These are phyloP conservation scores for Corylus americana DNA, from an alignment of 306 rosid species.

Conservation along the genomic window DNA sequence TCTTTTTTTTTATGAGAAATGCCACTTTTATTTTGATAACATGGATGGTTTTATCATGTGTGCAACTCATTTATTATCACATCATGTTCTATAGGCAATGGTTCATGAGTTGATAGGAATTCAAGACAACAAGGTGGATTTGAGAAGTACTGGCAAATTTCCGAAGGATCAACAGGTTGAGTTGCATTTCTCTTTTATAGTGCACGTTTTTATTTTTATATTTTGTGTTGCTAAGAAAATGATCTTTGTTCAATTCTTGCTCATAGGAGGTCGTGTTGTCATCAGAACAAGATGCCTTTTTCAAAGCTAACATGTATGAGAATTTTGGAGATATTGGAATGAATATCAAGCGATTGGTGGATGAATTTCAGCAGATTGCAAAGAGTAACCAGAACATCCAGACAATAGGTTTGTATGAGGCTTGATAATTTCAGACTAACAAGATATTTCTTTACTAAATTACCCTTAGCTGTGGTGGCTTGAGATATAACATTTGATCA, in stretches of 20 bases:
- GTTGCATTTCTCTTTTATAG: conserved; percentile 19
- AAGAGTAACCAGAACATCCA: conserved; percentile 91
- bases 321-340: conserved; percentile 97
- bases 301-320: conserved; percentile 87
- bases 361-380: conserved; percentile 88
- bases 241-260: conserved; percentile 26
- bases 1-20: conserved; percentile 20
- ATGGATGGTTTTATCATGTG: conserved; percentile 9
- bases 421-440: conserved; percentile 9
- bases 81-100: conserved; percentile 70
- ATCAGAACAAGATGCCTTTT: conserved; percentile 88
- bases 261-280: conserved; percentile 91
- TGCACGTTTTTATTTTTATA: conserved; percentile 16
- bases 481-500: conserved; percentile 11
- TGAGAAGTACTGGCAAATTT: conserved; percentile 66
- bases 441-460: not conserved
- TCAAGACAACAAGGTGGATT: conserved; percentile 91
- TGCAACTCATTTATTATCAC: conserved; percentile 24
- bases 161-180: conserved; percentile 92
- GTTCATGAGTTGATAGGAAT: conserved; percentile 95
- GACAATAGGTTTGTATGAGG: conserved; percentile 74
- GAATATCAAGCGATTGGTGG: conserved; percentile 92
- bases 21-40: conserved; percentile 11
- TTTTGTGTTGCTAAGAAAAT: conserved; percentile 25
- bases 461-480: not conserved